Base-by-base conservation (phyloP, 495 filamentous ascomycete genomes). In the Aspergillus cavernicola region DNA sequence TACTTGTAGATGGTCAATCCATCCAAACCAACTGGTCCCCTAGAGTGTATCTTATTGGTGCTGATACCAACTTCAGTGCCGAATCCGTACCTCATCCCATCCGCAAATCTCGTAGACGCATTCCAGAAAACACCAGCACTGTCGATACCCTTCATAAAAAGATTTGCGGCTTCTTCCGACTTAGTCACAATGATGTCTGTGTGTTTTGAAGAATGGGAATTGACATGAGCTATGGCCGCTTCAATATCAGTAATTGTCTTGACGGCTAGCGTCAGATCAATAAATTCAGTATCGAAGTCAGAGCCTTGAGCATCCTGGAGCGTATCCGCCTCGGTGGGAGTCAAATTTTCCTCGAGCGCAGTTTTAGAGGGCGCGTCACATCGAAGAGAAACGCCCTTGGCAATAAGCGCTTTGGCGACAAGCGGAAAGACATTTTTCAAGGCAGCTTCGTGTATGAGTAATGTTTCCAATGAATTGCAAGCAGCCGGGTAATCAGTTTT, bases 1-100 rank as follows among this genome's bases (percentile, higher is more conserved):
- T 97, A 98, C 75, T 96, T 95, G 63, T 98, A 96, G 52, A 97
- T 96, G 72, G 89, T 95, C 68, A 98, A 70, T 0, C 93, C 93
- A 64, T 97, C 92, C 38, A 98, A 70, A 13, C 93, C 93, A 11
- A 98, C 93, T 0, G 93, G 93, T 1, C 93, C 93, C 32, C 93
- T 78, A 7, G 89, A 87, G 63, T 98, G 93, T 47, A 98, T 96
- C 72, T 97, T 98, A 71, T 97, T 98, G 38, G 93, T 98, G 70
- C 89, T 95, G 66, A 98, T 96, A 33, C 93, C 93, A 2, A 98
- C 93, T 68, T 99, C 93, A 0, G 93, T 97, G 28, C 93, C 93
- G 72, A 99, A 97, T 2, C 93, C 93, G 68, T 90, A 99, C 24
- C 93, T 80, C 85, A 95, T 96, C 3, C 93, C 93, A 64, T 99